Percentiles rank a stretch among this genome's conserved stretches.
These are phyloP conservation scores for Xylariaceae sp. DNA, from an alignment of 2,329 filamentous ascomycete species.

Conservation along the genomic window DNA sequence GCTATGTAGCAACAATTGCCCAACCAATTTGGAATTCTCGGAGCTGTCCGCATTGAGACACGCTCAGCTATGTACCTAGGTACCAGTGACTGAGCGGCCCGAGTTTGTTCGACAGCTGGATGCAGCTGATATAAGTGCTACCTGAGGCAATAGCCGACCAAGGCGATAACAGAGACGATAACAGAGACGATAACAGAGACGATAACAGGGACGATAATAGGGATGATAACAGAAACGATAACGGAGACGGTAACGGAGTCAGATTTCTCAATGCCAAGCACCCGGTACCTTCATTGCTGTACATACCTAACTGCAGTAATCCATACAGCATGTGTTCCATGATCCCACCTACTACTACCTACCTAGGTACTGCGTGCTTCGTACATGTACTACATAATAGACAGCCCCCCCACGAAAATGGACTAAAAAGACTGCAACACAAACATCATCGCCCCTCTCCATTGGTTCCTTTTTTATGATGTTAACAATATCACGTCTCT, in stretches of 20 bases:
- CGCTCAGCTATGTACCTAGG: no score
- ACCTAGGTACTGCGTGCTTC: no score
- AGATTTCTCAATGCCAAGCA: constrained; percentile 18
- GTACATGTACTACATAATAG: constrained; percentile 8
- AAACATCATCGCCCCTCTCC: neutral
- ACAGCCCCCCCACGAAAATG: neutral
- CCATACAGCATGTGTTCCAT: no score
- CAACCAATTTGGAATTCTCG: constrained; percentile 30
- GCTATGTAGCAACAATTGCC: constrained; percentile 15
- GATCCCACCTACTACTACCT: constrained; percentile 26
- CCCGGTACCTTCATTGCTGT: constrained; percentile 6
- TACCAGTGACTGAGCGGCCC: constrained; percentile 4
- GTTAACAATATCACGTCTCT: constrained; percentile 21
- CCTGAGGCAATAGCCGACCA: no score
- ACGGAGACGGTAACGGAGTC: neutral
- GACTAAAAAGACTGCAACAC: neutral
- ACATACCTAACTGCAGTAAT: no score
- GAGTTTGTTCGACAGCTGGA: neutral
- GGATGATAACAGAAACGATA: no score
- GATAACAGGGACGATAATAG: no score
- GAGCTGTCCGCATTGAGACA: constrained; percentile 30
- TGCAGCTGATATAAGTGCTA: neutral
- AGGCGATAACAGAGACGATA: no score
- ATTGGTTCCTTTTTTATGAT: constrained; percentile 20
- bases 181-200: no score